Conservation (phyloP, 805 yeast species). For the Blastobotrys americana region DNA sequence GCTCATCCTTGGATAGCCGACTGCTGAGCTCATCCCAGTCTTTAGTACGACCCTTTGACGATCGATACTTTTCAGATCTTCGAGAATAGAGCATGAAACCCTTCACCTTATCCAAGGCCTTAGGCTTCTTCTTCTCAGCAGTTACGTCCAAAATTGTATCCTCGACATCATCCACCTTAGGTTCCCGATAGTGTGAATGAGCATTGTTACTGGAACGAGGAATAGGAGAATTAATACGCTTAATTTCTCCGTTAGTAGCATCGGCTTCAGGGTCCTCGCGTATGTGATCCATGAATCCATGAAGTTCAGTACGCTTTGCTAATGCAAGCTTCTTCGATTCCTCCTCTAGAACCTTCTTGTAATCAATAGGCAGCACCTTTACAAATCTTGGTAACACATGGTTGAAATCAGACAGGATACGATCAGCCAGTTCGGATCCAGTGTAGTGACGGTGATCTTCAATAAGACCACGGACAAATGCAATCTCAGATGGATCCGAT, state of each 20-base stretch:
- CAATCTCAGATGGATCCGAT: slow-evolving; percentile 85
- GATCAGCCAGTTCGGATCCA: slow-evolving; percentile 80
- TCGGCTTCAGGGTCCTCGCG: slow-evolving; percentile 80
- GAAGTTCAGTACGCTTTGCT: slow-evolving; percentile 55
- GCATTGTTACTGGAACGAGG: slow-evolving; percentile 30
- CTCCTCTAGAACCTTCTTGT: slow-evolving; percentile 77
- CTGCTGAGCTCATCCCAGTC: slow-evolving; percentile 91
- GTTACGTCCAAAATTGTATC: slow-evolving; percentile 72
- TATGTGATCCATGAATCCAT: slow-evolving; percentile 57
- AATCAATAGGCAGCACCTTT: slow-evolving; percentile 87
- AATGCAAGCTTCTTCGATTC: slow-evolving; percentile 61
- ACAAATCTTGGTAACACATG: slow-evolving; percentile 82
- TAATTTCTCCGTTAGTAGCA: slow-evolving; percentile 84
- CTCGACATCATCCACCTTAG: slow-evolving; percentile 81
- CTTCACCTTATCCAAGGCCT: slow-evolving; percentile 65
- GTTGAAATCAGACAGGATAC: slow-evolving; percentile 79
- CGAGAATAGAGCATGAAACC: slow-evolving; percentile 94
- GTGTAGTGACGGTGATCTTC: slow-evolving; percentile 96
- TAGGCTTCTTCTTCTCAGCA: slow-evolving; percentile 55
- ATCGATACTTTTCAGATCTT: slow-evolving; percentile 79
- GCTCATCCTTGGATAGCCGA: slow-evolving; percentile 77
- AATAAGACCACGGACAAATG: slow-evolving; percentile 83
- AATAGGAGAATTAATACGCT: slow-evolving; percentile 32
- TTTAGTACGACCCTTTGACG: slow-evolving; percentile 62
- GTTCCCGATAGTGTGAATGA: slow-evolving; percentile 44